phyloP scores from a whole-genome alignment of 768 basidiomycete genomes.

The Pleurotus cornucopiae region DNA sequence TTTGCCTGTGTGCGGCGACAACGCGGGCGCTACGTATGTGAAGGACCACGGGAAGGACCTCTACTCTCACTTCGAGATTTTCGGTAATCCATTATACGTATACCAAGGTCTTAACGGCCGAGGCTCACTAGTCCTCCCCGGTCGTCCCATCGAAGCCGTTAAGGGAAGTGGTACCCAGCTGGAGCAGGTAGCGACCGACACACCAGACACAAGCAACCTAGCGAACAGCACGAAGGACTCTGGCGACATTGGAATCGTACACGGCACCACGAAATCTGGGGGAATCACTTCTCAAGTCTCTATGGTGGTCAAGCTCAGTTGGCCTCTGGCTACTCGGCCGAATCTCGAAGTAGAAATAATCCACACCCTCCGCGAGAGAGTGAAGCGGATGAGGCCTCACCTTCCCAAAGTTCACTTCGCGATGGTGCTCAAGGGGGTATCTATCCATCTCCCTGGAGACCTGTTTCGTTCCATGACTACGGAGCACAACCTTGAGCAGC shows the following conservation, averaged over 20 bases:
- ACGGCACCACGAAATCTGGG: not conserved
- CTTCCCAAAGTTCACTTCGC: conserved; percentile 11
- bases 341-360: conserved; percentile 10
- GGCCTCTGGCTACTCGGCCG: conserved; percentile 9
- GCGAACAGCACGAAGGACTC: not conserved
- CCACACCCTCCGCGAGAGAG: not conserved
- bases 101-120: conserved; percentile 14
- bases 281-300: not conserved
- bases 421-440: not conserved
- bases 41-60: not conserved
- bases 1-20: not conserved
- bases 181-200: not conserved
- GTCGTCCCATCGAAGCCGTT: not conserved
- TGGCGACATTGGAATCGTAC: not conserved
- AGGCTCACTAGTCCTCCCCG: conserved; percentile 14
- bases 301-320: conserved; percentile 14
- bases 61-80: not conserved
- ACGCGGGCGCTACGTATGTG: not conserved
- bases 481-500: conserved; percentile 6
- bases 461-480: not conserved
- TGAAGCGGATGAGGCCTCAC: conserved; percentile 11
- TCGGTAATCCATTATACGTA: conserved; percentile 3
- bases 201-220: not conserved
- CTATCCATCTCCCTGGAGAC: conserved; percentile 12
- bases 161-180: not conserved